These are phyloP conservation scores for Cladosporium sphaerospermum DNA, from an alignment of 2,329 filamentous ascomycete genomes.

Conservation along the genomic window DNA sequence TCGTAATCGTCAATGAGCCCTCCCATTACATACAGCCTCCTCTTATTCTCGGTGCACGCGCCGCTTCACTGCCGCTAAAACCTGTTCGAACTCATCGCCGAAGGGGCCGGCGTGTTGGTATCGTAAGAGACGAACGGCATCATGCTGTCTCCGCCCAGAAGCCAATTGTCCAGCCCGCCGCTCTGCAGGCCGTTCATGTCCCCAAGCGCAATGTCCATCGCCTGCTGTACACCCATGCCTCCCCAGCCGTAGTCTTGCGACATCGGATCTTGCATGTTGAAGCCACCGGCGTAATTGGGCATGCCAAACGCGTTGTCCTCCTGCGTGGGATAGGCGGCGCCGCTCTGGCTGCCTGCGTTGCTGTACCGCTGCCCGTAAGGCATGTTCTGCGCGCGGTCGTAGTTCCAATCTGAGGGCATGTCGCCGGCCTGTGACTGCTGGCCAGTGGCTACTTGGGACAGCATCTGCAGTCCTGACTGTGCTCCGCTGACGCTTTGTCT, in stretches of 20 bases:
- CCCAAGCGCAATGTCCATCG: slow-evolving; percentile 30
- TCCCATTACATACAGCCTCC: neutral
- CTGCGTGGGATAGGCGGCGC: neutral
- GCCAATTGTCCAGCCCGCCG: slow-evolving; percentile 27
- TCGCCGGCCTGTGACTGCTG: slow-evolving; percentile 11
- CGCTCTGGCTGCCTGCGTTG: neutral
- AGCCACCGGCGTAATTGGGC: slow-evolving; percentile 1
- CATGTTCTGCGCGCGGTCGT: neutral
- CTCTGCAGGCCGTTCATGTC: slow-evolving; percentile 27
- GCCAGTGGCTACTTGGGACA: slow-evolving; percentile 22
- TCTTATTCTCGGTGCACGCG: neutral
- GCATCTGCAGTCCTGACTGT: slow-evolving; percentile 20
- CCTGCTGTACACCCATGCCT: slow-evolving; percentile 29
- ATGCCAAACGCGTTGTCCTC: neutral
- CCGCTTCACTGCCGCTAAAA: neutral
- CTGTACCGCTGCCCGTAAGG: slow-evolving; percentile 6
- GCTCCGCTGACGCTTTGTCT: slow-evolving; percentile 3
- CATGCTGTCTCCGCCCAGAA: slow-evolving; percentile 23
- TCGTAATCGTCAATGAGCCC: neutral
- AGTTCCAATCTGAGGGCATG: neutral
- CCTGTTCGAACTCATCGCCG: neutral
- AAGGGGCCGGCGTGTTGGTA: neutral
- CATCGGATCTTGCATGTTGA: slow-evolving; percentile 14
- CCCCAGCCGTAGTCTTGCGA: slow-evolving; percentile 26
- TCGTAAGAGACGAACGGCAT: slow-evolving; percentile 9